phyloP scores from a whole-genome alignment of 306 rosid species.

The Trichosanthes truncata region DNA sequence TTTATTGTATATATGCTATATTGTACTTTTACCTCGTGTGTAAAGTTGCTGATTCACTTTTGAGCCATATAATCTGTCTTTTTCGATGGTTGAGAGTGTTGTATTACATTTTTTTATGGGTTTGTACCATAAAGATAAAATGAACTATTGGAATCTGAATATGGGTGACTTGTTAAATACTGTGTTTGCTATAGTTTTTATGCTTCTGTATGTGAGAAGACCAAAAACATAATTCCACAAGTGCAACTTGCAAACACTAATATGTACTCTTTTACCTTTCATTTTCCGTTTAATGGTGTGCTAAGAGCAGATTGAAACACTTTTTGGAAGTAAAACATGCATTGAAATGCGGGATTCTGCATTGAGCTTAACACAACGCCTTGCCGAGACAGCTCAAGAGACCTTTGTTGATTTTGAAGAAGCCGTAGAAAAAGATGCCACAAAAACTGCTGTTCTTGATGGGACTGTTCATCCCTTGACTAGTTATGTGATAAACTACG shows the following conservation, averaged over 20 bases:
- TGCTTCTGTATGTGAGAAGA: not conserved
- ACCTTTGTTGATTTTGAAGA: constrained; percentile 95
- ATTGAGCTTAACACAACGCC: constrained; percentile 52
- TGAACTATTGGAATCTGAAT: constrained; percentile 1
- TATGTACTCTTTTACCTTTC: not conserved
- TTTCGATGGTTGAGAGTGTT: not conserved
- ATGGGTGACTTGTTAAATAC: not conserved
- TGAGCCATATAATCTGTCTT: not conserved
- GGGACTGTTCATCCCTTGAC: constrained; percentile 98
- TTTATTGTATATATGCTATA: not conserved
- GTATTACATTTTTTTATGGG: not conserved
- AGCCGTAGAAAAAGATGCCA: constrained; percentile 95
- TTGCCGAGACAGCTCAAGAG: constrained; percentile 95
- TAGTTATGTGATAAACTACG: constrained; percentile 91
- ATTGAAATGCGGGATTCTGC: constrained; percentile 79
- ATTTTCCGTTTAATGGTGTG: not conserved
- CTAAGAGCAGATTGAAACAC: constrained; percentile 38
- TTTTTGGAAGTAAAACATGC: constrained; percentile 69
- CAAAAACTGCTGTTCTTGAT: constrained; percentile 86
- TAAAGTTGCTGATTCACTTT: not conserved
- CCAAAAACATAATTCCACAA: not conserved
- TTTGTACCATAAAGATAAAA: not conserved
- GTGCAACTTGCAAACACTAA: not conserved
- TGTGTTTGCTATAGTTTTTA: not conserved
- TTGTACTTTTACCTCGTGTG: not conserved